Percentiles rank a stretch among this genome's conserved stretches.
phyloP scores from a whole-genome alignment of 495 filamentous ascomycete species.

The Lasiosphaeria ovina region DNA sequence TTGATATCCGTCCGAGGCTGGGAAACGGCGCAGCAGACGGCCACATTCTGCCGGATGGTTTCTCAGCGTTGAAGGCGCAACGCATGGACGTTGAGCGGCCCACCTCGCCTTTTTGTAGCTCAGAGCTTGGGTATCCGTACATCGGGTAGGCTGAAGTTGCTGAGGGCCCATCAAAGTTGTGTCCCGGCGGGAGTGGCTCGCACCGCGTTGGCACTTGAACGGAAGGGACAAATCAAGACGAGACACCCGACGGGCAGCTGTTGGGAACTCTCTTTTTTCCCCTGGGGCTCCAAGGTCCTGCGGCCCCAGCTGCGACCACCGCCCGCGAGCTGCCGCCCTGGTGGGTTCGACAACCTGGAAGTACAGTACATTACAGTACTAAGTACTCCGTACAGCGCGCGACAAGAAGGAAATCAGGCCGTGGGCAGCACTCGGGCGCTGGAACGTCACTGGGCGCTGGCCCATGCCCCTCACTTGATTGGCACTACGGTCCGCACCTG shows the following conservation, averaged over 20 bases:
- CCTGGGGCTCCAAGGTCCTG: slow-evolving; percentile 17
- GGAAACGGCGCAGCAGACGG: not conserved
- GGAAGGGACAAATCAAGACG: not conserved
- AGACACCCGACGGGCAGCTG: not conserved
- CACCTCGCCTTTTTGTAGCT: too few relatives aligned
- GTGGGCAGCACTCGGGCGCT: not conserved
- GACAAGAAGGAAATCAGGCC: slow-evolving; percentile 12
- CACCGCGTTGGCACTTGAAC: too few relatives aligned
- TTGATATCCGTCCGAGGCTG: not conserved
- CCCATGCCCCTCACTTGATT: slow-evolving; percentile 11
- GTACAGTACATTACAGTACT: not conserved
- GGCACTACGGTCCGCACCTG: slow-evolving; percentile 17
- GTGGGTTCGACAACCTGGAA: slow-evolving; percentile 13
- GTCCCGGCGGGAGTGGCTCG: too few relatives aligned
- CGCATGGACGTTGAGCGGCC: not conserved
- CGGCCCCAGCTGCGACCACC: slow-evolving; percentile 31
- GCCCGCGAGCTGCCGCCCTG: slow-evolving; percentile 12
- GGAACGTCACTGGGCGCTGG: slow-evolving; percentile 2
- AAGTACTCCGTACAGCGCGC: not conserved
- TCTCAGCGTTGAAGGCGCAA: not conserved
- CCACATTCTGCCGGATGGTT: not conserved
- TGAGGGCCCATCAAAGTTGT: too few relatives aligned
- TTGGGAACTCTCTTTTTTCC: not conserved
- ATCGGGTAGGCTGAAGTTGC: too few relatives aligned
- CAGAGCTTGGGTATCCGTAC: too few relatives aligned